Evolutionary conservation across 1,139 yeast species (phyloP), one percentile per base, ranked within the genome.

Genomic region (Magnusiomyces magnusii): DNA sequence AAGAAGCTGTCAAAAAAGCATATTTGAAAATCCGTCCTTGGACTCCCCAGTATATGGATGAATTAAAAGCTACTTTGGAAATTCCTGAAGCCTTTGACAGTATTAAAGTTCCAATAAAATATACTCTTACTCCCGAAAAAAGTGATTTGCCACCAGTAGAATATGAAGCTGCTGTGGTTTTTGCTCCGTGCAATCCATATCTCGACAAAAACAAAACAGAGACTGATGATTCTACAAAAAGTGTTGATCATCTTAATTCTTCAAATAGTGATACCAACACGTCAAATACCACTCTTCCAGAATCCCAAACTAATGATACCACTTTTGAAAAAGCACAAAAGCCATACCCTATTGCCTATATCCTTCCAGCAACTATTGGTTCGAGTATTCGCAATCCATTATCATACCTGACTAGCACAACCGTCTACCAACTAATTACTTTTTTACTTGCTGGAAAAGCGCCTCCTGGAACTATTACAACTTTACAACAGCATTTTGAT

Each of bases 31-130:
- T 68, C 55, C 61, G 64, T 55, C 76, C 76, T 1, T 73, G 75
- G 73, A 68, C 71, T 1, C 57, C 61, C 10, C 69, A 68, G 21
- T 75, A 74, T 61, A 54, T 66, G 3, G 64, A 64, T 1, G 73
- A 71, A 58, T 63, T 73, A 17, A 67, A 65, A 24, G 55, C 72
- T 9, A 76, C 75, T 1, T 55, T 61, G 1, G 62, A 66, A 1
- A 68, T 69, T 3, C 75, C 76, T 2, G 71, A 69, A 23, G 69
- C 75, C 5, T 62, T 70, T 36, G 66, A 67, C 39, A 65, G 66
- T 58, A 63, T 71, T 56, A 64, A 68, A 21, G 61, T 64, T 5
- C 67, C 66, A 28, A 63, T 70, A n/a, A 60, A 63, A 15, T 68
- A 63, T 50, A 59, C 63, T 5, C 57, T 59, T 3, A 58, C 58